Base-by-base conservation (phyloP, 1,284 basidiomycete genomes). In the Pisolithus thermaeus region DNA sequence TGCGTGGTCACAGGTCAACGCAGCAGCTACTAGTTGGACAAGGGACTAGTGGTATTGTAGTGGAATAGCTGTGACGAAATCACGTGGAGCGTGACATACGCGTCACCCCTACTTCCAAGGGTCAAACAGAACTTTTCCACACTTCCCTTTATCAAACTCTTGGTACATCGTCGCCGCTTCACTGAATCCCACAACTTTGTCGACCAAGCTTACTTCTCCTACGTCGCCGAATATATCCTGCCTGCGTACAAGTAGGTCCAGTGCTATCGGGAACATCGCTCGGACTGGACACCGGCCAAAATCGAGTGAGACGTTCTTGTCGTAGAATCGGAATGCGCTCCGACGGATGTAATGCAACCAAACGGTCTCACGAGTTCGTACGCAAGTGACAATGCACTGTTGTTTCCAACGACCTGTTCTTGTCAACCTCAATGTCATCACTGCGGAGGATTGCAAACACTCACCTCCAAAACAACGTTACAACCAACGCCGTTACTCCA, bases 201-300 rank as follows among this genome's bases (percentile, higher is more conserved):
- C 86, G 38, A 90, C 78, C 41, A 90, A 66, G 52, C 81, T 83
- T 6, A 74, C 72, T 14, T 73, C 66, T 37, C 86, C 85, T 0
- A 87, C 73, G 8, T 70, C 69, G 23, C 81, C 84, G 56, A 90
- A 84, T 1, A 88, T 73, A 58, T 87, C 83, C 61, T 85, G 84
- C 36, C 82, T 71, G 59, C 80, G 80, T 40, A 83, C 71, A 69
- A 94, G 69, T 22, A 93, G 68, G 60, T 86, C 81, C 38, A 89
- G 74, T 0, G 89, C 90, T 50, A 80, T 69, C 2, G 83, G 83
- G 58, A 91, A 86, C 76, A 92, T 84, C 1, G 86, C 81, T 14
- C 85, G 78, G 7, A 90, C 92, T 16, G 90, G 91, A 63, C 92
- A 96, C 16, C 92, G 78, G 8, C 92, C 93, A 64, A 92, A 93